phyloP scores from a whole-genome alignment of 148 eudicot species.

The Camellia granthamiana region DNA sequence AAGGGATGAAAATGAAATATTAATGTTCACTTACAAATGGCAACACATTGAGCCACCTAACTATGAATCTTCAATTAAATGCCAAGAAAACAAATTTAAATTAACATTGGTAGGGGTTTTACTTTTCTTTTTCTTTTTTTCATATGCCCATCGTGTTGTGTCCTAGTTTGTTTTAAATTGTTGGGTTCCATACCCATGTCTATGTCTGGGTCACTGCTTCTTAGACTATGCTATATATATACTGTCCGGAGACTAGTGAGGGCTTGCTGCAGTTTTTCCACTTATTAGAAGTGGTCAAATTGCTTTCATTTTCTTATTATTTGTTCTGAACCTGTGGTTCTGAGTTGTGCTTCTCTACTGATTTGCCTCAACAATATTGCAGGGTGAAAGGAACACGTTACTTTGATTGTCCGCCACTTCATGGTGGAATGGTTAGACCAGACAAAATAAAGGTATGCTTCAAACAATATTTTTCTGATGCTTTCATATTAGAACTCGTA shows the following conservation, averaged over 20 bases:
- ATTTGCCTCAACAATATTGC: conserved; percentile 23
- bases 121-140: neutral
- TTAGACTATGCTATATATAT: neutral
- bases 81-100: neutral
- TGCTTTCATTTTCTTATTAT: neutral
- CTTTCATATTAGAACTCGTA: neutral
- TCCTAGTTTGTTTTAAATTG: neutral
- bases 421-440: conserved; percentile 91
- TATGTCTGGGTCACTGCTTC: neutral
- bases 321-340: neutral
- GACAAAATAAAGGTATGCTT: conserved; percentile 84
- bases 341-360: neutral
- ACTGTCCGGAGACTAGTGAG: neutral
- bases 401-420: conserved; percentile 79
- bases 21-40: neutral
- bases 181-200: neutral
- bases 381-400: conserved; percentile 92
- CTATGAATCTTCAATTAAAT: too few species aligned
- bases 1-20: neutral
- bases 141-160: too few species aligned
- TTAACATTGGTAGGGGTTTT: neutral
- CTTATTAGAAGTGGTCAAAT: neutral
- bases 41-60: too few species aligned
- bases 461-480: conserved; percentile 1
- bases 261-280: neutral